A percentile compares a stretch with the other conserved stretches of the same genome.
Evolutionary conservation across 202 grass and related monocot species (phyloP).

Genomic region (Cymbopogon flexuosus): DNA sequence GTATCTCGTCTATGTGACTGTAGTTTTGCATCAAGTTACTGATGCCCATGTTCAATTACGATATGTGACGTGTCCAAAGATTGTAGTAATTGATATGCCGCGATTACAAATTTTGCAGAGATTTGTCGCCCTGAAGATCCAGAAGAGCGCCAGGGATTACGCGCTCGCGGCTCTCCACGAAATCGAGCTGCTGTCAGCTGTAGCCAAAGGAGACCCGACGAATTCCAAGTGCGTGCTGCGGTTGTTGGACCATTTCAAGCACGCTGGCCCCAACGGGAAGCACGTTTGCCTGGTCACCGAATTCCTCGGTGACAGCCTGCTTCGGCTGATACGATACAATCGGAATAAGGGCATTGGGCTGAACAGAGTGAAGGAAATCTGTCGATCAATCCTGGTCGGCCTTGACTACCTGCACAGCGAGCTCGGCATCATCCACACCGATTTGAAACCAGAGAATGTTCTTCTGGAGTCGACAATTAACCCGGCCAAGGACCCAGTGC

Average conservation of each 20-base stretch:
- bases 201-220: conserved; percentile 59
- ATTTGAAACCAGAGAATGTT: conserved; percentile 89
- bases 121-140: conserved; percentile 91
- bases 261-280: conserved; percentile 68
- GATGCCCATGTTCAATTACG: background rate
- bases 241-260: conserved; percentile 88
- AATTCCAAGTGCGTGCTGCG: conserved; percentile 61
- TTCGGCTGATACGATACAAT: conserved; percentile 71
- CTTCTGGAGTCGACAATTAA: conserved; percentile 79
- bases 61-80: background rate
- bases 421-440: conserved; percentile 74
- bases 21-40: background rate
- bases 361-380: conserved; percentile 60
- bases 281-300: conserved; percentile 80
- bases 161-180: conserved; percentile 69
- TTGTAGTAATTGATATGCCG: background rate
- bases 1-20: background rate
- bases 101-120: conserved; percentile 40
- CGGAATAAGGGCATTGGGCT: conserved; percentile 62
- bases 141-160: conserved; percentile 92
- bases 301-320: conserved; percentile 76
- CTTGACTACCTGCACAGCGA: conserved; percentile 81
- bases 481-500: conserved; percentile 70
- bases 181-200: conserved; percentile 66
- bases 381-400: conserved; percentile 54